These are phyloP conservation scores for Dimocarpus longan DNA, from an alignment of 345 rosid genomes.

Conservation along the genomic window DNA sequence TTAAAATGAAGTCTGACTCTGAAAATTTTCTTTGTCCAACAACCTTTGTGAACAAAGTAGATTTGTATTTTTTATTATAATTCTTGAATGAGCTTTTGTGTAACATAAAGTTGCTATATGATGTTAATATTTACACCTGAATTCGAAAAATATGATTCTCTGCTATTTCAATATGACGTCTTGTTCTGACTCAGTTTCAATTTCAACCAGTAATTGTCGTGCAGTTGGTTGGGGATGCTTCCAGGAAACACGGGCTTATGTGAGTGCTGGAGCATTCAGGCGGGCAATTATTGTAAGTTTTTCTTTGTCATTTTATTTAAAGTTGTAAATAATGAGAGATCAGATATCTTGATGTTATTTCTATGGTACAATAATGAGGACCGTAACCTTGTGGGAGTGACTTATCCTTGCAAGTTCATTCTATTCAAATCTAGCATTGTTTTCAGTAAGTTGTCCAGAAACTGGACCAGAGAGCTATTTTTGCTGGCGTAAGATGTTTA, in stretches of 20 bases:
- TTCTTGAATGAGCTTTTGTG: conserved; percentile 83
- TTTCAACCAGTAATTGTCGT: conserved; percentile 23
- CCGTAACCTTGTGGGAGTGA: not conserved
- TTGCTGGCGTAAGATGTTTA: too few species aligned
- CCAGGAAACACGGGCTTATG: conserved; percentile 99
- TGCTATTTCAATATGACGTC: not conserved
- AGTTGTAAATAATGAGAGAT: not conserved
- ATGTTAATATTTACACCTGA: conserved; percentile 30
- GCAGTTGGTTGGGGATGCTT: conserved; percentile 99
- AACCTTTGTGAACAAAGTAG: too few species aligned
- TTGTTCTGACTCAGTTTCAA: conserved; percentile 23
- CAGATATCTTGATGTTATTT: not conserved
- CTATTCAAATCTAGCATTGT: not conserved
- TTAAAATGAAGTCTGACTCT: not conserved
- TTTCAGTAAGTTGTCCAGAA: not conserved
- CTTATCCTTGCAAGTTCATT: not conserved
- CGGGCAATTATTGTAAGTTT: conserved; percentile 88
- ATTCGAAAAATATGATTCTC: conserved; percentile 55
- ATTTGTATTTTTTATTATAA: conserved; percentile 36
- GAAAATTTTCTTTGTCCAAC: too few species aligned
- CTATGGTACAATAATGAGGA: not conserved
- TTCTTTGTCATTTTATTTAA: not conserved
- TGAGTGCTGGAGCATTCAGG: conserved; percentile 94
- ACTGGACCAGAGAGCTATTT: not conserved
- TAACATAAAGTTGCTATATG: conserved; percentile 23